A percentile compares a stretch with the other conserved stretches of the same genome.
Evolutionary conservation across 2,329 filamentous ascomycete species (phyloP).

Genomic region (Fusarium redolens): DNA sequence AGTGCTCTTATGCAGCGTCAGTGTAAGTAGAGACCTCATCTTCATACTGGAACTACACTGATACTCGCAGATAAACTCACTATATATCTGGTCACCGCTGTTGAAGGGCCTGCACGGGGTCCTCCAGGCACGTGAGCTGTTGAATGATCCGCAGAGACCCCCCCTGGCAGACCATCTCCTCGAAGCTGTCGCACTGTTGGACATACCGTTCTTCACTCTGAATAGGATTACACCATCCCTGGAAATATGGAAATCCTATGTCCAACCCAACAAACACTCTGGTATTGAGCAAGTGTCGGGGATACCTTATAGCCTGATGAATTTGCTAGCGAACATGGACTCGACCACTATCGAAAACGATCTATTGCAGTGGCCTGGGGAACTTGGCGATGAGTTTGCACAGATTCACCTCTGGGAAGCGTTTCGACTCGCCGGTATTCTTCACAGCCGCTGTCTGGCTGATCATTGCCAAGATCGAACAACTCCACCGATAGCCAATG

Average conservation of each 20-base stretch:
- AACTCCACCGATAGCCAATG: no score
- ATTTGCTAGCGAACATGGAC: background rate
- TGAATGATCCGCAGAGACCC: background rate
- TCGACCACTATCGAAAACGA: background rate
- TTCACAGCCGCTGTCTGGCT: background rate
- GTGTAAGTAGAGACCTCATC: background rate
- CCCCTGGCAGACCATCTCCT: background rate
- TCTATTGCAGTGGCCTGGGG: background rate
- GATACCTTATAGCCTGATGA: background rate
- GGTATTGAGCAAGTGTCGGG: background rate
- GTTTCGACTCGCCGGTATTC: background rate
- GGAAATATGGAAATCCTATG: background rate
- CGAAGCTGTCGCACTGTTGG: background rate
- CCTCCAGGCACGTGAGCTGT: background rate
- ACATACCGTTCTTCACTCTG: background rate
- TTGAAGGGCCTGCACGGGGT: background rate
- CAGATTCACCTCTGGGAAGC: background rate
- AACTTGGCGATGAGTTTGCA: background rate
- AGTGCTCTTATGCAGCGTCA: background rate
- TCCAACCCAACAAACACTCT: background rate
- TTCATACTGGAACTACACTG: rapidly evolving
- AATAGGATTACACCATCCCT: background rate
- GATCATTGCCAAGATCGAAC: background rate
- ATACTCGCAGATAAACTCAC: background rate
- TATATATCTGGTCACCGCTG: background rate